Percentiles rank a stretch among this genome's conserved stretches.
phyloP scores from a whole-genome alignment of 805 yeast genomes.

The Candida patagonica region DNA sequence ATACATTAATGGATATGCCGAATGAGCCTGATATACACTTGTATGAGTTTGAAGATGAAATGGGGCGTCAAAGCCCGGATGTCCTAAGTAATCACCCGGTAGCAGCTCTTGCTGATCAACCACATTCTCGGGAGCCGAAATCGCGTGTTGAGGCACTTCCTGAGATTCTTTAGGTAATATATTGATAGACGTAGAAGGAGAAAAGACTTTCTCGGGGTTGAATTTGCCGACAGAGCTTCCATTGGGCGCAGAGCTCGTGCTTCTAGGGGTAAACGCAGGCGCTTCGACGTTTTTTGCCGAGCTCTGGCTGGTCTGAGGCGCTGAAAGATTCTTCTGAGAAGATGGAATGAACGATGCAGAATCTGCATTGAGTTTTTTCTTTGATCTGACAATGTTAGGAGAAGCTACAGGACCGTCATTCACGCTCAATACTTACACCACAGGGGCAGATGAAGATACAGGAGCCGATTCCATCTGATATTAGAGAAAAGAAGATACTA shows the following conservation, averaged over 20 bases:
- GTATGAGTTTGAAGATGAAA: conserved; percentile 1
- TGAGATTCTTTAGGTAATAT: not conserved
- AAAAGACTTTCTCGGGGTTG: conserved; percentile 1
- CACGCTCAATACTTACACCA: not conserved
- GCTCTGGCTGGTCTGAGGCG: not conserved
- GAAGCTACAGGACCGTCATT: not conserved
- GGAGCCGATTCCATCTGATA: too few relatives aligned
- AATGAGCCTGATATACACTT: conserved; percentile 16
- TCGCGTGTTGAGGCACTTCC: not conserved
- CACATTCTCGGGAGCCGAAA: conserved; percentile 4
- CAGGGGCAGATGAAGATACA: not conserved
- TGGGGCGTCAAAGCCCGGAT: not conserved
- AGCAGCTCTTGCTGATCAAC: not conserved
- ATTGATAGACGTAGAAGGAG: not conserved
- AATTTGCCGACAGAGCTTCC: not conserved
- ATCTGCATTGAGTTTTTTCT: conserved; percentile 44
- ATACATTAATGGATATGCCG: conserved; percentile 46
- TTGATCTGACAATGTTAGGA: too few relatives aligned
- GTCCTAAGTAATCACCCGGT: not conserved
- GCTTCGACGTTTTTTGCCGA: conserved; percentile 2
- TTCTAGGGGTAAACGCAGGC: conserved; percentile 12
- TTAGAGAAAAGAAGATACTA: too few relatives aligned
- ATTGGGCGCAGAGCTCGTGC: not conserved
- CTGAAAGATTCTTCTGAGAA: not conserved
- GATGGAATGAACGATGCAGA: conserved; percentile 48